Evolutionary conservation across 257 asterid species (phyloP), one percentile per base, ranked within the genome.

Genomic region (Nicotiana sylvestris): DNA sequence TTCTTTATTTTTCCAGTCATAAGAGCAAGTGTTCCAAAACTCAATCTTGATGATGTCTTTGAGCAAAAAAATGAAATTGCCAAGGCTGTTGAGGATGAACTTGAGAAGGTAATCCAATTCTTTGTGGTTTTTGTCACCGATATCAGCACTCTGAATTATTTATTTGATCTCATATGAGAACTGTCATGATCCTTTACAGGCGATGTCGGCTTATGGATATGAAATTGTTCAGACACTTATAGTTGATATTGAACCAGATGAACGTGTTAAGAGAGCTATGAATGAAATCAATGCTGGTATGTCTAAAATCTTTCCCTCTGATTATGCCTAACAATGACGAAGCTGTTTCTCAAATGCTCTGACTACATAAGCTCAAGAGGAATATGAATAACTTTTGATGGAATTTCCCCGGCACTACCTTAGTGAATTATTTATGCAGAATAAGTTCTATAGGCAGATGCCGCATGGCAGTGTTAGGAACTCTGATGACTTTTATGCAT

Each of bases 61-160:
- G 89, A 88, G 72, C 90, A 88, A 81, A 88, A 86, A 81, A 84
- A 88, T 64, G 90, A 88, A 25, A 82, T 88, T 46, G 90, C 90
- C n/a, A 88, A 64, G 58, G 89, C 87, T 79, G 89, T 88, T 15
- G 89, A 86, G 67, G 82, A 88, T 4, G 89, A 88, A 84, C 90
- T 88, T 16, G 90, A 88, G 32, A 86, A 88, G 86, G 49, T 43
- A 43, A 43, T 43, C 49, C 49, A 43, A 43, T 43, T 43, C 49
- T 1, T 43, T 43, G 49, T 8, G 49, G 49, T 7, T 43, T 43
- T 43, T 2, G 49, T 66, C 64, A 58, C 16, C 9, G 15, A 13
- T 21, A 66, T 35, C 6, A 13, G n/a, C 11, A 43, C 2, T 43
- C 10, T 43, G 11, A 11, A 43, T 43, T 43, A 43, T 11, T 43